Base-by-base conservation (phyloP, 164 flowering plant genomes). In the Piper longum region DNA sequence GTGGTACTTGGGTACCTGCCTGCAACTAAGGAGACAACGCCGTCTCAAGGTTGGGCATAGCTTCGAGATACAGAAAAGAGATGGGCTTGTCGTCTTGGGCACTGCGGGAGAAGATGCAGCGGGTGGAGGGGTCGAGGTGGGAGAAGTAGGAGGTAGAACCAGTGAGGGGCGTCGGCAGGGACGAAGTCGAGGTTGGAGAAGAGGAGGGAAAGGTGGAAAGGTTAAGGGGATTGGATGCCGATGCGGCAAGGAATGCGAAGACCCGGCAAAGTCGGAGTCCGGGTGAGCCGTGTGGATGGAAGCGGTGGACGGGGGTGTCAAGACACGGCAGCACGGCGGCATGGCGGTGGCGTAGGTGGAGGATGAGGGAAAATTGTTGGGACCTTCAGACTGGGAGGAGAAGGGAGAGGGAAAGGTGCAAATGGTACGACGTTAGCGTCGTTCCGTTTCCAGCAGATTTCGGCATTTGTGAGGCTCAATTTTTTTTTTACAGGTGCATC, bases 71-170 rank as follows among this genome's bases (percentile, higher is more conserved):
- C 45, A 75, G 79, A 59, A 90, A 80, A 4, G 73, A 88, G 45
- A 90, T 84, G 74, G 92, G 88, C 58, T 93, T 90, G 67, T 90
- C 96, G 61, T 93, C 97, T 63, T 93, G 99, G 19, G 99, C 79
- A 1, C 99, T 96, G 16, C 99, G 82, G 51, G 92, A 96, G 72
- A 66, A 88, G 72, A 93, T 93, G 12, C 67, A 70, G 5, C 99
- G 96, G 54, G 78, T 79, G 43, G 74, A 5, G 52, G 0, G 17
- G 26, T 83, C 42, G 6, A 65, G 72, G 67, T 68, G 60, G 66
- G 96, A 96, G 43, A 85, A 66, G 79, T 90, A 90, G 42, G 99
- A 87, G 84, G 77, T 90, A 79, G 64, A 43, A 1, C 97, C 99
- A 93, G 62, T 86, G 83, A 59, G 75, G 62, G 56, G 87, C 81